Conservation (phyloP, 176 grass and related monocot species). For the Panicum miliaceum region DNA sequence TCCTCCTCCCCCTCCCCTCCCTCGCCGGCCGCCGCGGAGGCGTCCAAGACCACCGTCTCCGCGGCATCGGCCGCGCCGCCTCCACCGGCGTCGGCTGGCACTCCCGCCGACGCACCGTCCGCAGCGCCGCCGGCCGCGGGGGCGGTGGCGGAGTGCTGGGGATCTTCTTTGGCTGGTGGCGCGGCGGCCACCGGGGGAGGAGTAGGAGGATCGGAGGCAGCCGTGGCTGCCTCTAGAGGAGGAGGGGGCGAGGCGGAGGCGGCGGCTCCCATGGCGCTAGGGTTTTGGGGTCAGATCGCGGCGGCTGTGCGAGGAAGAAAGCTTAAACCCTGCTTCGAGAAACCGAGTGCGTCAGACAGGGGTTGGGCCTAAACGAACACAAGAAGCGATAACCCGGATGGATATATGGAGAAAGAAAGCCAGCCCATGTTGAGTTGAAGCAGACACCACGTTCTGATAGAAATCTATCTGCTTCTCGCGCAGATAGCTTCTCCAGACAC, state of each 20-base stretch:
- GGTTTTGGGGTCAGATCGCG: conserved; percentile 25
- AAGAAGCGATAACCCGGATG: too few relatives aligned
- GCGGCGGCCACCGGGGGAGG: background rate
- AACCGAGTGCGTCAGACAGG: background rate
- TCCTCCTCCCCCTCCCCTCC: conserved; percentile 45
- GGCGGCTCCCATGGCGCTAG: conserved; percentile 52
- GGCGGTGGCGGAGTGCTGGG: background rate
- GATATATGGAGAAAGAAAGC: background rate
- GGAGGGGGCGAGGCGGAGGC: conserved; percentile 22
- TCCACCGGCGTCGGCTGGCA: too few relatives aligned
- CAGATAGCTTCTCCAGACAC: too few relatives aligned
- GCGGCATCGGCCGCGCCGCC: background rate
- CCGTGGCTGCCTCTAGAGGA: background rate
- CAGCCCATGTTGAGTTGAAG: background rate
- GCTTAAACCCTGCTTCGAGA: conserved; percentile 37
- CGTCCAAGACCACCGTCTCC: conserved; percentile 42
- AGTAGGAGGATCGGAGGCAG: background rate
- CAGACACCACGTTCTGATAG: too few relatives aligned
- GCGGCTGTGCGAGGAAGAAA: background rate
- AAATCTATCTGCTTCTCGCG: too few relatives aligned
- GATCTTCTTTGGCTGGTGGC: conserved; percentile 24
- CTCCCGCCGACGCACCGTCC: background rate
- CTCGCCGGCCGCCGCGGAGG: background rate
- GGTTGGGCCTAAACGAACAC: conserved; percentile 11
- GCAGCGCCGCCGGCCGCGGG: background rate